Conservation (phyloP, 805 yeast genomes). For the Candida krabiensis region DNA sequence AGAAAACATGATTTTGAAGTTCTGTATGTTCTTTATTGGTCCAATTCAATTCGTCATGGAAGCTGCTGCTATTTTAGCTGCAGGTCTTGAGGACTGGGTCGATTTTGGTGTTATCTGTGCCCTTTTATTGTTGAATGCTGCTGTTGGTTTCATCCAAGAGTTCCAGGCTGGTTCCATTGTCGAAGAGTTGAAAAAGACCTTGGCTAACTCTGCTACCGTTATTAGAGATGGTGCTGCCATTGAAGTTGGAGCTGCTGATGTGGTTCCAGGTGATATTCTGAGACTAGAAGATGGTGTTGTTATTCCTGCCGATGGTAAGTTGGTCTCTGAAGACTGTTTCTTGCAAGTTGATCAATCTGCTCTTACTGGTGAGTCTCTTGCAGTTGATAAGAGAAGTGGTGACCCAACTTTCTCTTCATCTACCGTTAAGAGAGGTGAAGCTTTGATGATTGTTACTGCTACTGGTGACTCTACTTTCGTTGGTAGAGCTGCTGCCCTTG, state of each 20-base stretch:
- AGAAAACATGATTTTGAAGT: conserved; percentile 77
- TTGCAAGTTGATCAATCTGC: conserved; percentile 96
- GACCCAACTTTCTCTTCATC: conserved; percentile 90
- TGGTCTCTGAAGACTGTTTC: conserved; percentile 81
- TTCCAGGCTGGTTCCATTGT: conserved; percentile 98
- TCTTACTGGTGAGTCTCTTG: conserved; percentile 95
- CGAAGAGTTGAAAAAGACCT: conserved; percentile 91
- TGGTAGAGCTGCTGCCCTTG: conserved; percentile 97
- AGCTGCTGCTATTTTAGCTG: conserved; percentile 93
- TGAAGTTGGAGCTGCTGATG: conserved; percentile 79
- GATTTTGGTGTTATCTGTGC: conserved; percentile 97
- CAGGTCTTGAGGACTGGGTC: conserved; percentile 97
- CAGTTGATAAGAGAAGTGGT: conserved; percentile 89
- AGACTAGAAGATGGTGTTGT: conserved; percentile 92
- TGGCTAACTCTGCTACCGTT: conserved; percentile 86
- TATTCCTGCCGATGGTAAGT: conserved; percentile 90
- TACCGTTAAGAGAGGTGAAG: conserved; percentile 94
- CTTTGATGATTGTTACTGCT: conserved; percentile 89
- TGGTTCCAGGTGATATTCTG: conserved; percentile 94
- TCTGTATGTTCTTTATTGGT: conserved; percentile 86
- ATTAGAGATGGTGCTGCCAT: conserved; percentile 76
- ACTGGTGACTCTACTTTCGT: conserved; percentile 95
- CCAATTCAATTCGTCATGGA: conserved; percentile 98
- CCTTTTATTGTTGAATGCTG: conserved; percentile 80
- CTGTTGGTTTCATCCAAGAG: conserved; percentile 95